Base-by-base conservation (phyloP, 1,284 basidiomycete genomes). In the Ceratobasidium sp. region DNA sequence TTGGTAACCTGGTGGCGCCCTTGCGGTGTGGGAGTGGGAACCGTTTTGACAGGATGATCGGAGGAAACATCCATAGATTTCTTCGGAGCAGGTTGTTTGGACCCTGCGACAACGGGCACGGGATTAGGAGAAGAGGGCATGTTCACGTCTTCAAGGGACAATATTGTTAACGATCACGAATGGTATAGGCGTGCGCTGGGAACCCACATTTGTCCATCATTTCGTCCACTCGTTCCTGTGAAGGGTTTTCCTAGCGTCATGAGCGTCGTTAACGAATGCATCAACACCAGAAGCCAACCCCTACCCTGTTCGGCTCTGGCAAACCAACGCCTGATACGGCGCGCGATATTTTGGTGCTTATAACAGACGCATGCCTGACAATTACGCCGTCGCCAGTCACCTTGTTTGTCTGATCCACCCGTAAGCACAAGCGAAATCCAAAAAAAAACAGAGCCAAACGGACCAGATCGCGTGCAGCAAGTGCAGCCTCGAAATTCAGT, bases 391-490 rank as follows among this genome's bases (percentile, higher is more conserved):
- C 9, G 34, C 58, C 58, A 8, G 19, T 51, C 7, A 72, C 7
- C 46, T 22, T 53, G 22, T 46, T 53, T 5, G 56, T 58, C 69
- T 72, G 51, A 22, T 31, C 41, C 7, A 8, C 22, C 24, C 34
- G 53, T 58, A 6, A 72, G 54, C 2, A 59, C 14, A 37, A 19
- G n/a, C 41, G 13, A 54, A 69, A 13, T 1, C 13, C 37, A 1
- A 22, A 46, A 48, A 7, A 16, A 27, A 48, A 11, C 19, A 39
- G 54, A 61, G 39, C 29, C 9, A 0, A 37, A 34, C 69, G 22
- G 9, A 72, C 69, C 69, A 72, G 39, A 41, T 72, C 34, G 4
- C 69, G 69, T 46, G 69, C 69, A 72, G 58, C 69, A 49, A 72
- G 58, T 16, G 69, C 58, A 41, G 69, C 58, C 39, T 72, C 58